Base-by-base conservation (phyloP, 495 filamentous ascomycete genomes). In the Podospora bellae-mahoneyi region DNA sequence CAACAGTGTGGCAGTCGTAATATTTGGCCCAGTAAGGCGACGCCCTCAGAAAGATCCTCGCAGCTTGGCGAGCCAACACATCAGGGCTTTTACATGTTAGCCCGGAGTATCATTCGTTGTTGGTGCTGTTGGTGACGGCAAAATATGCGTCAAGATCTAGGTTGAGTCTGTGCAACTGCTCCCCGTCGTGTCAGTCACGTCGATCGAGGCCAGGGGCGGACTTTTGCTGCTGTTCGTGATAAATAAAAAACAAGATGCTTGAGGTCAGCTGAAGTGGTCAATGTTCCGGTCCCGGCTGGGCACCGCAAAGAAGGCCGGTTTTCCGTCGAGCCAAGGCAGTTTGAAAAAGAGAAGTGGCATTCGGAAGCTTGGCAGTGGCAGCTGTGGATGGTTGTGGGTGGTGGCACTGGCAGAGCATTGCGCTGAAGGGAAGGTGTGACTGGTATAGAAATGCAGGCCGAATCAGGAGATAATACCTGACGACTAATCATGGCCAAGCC, bases 401-500 rank as follows among this genome's bases (percentile, higher is more conserved):
- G 39, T 48, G 39, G 39, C 39, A 48, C 39, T 48, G 39, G 39
- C 39, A 48, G 39, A 48, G 39, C 39, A 48, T 48, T 48, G 39
- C 39, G 39, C 39, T 48, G 39, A 48, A 48, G 7, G 39, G 39
- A 48, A 48, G 39, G 39, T 48, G 39, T 48, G 39, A 48, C 39
- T 48, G 39, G 39, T 10, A 32, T 32, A 48, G 39, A 48, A 48
- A 48, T 48, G 39, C 39, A 48, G 39, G 39, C 15, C 15, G 39
- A 32, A 32, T 5, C 30, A 32, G 30, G 30, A 32, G 30, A 32
- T 32, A 32, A 1, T 23, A 23, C 20, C 20, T 23, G 20, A 23
- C 30, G 30, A 32, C 30, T 32, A 4, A 32, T 48, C 39, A 48
- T 48, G 2, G 66, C 71, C 68, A 70, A 71, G 68, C 23, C 23